Evolutionary conservation across 495 filamentous ascomycete species (phyloP), one percentile per base, ranked within the genome.

Genomic region (Pyrenula aspistea): DNA sequence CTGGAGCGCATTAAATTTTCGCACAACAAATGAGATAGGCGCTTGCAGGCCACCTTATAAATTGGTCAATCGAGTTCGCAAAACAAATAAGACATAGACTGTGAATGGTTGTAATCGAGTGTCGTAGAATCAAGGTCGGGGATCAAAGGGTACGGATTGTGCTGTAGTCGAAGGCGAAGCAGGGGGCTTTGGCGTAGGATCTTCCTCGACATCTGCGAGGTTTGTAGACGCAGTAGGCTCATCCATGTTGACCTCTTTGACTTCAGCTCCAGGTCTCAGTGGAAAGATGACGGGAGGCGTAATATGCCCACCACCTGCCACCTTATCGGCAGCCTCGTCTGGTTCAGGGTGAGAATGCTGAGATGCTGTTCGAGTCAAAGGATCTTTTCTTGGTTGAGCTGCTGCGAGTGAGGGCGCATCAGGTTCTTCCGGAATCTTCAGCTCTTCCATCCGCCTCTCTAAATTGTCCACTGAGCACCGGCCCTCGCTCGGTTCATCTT

Each of bases 351-450:
- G 15, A 31, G 53, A 21, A 1, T 56, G 53, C 25, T 54, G 58
- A 24, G 58, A 58, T 2, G 54, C 59, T 47, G 60, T 36, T 47
- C 57, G 61, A 24, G 62, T 52, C 50, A 60, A 51, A 62, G 65
- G 22, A 67, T 65, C 36, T 65, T 67, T 24, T 64, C 57, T 2
- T 57, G 56, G 22, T 59, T 55, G 53, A 68, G 60, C 4, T 57
- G 53, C 24, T 60, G 57, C n/a, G 55, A 48, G 42, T 57, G 50
- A 23, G 66, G 63, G 20, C 65, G 58, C 21, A 51, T 59, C 19
- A 67, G 66, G 49, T 53, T 73, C 73, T 49, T 73, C 72, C 1
- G 69, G 65, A 25, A 77, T 70, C n/a, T 68, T 63, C 48, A 76
- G 67, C 3, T 61, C 65, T 25, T 72, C 67, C 67, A 54, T 60